Conservation (phyloP, 768 basidiomycete genomes). For the Lactarius evosmus region DNA sequence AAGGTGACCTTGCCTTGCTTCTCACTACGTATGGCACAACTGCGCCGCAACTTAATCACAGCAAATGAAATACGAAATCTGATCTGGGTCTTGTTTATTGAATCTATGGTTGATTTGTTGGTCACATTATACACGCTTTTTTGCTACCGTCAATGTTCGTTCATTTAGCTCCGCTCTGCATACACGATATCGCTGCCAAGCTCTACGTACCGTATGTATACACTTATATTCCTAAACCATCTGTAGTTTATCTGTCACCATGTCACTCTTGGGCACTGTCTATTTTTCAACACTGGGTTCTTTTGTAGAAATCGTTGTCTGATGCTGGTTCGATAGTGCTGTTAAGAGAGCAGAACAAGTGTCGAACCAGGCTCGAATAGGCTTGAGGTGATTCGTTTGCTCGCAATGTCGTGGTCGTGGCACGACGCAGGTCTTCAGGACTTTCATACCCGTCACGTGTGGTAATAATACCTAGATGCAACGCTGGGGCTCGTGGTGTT, state of each 20-base stretch:
- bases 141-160: background rate
- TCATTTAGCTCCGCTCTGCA: background rate
- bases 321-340: background rate
- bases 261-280: background rate
- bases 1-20: conserved; percentile 51
- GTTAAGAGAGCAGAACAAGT: too few species aligned
- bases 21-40: conserved; percentile 49
- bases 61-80: conserved; percentile 7
- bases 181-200: conserved; percentile 7
- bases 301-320: background rate
- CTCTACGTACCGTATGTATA: conserved; percentile 3
- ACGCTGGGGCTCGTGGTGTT: background rate
- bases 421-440: background rate
- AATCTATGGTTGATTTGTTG: conserved; percentile 2
- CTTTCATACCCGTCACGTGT: background rate
- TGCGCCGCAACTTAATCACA: background rate
- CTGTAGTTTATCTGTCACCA: background rate
- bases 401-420: background rate
- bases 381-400: too few species aligned
- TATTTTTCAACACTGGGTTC: background rate
- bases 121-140: conserved; percentile 7
- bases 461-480: background rate
- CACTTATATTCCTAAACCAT: conserved; percentile 1
- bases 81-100: background rate
- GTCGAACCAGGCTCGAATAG: too few species aligned